Base-by-base conservation (phyloP, 2,329 filamentous ascomycete genomes). In the Arthrobotrys sinensis region DNA sequence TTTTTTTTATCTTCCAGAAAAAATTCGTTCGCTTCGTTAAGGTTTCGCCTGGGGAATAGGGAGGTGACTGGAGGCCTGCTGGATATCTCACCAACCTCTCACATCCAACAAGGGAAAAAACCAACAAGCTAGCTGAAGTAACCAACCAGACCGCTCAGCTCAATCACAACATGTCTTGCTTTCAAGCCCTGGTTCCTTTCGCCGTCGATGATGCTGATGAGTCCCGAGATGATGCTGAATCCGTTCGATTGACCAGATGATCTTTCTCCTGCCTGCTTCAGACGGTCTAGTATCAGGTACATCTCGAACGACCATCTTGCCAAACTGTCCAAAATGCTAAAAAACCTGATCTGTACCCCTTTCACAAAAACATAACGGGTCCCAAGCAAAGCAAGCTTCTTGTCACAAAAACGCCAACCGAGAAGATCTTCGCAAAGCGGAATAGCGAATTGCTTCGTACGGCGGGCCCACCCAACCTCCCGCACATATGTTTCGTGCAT, bases 351-450 rank as follows among this genome's bases (percentile, higher is more conserved):
- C 16, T 48, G 11, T 24, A 28, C 45, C 52, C 52, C 5, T 57
- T 48, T 48, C 16, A 21, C 8, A 40, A 57, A 57, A 24, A 36
- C 7, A 38, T 1, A 38, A n/a, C 1, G 16, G 8, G 10, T 38
- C 32, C 32, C 32, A 19, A 36, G n/a, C 7, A 55, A 21, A 40
- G 34, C 12, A 48, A 48, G 52, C 52, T 57, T 57, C 50, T 57
- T 57, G 52, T 57, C 52, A 57, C 21, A 40, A 57, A 57, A 57
- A 57, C 46, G 68, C 68, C 60, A 72, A 46, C 57, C 68, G 60
- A 72, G 68, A 72, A 46, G 43, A 19, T 34, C 14, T 28, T 72
- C 68, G 68, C 57, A 65, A 46, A 55, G 46, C 68, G 68, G 68
- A 72, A 72, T 72, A 50, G 55, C 32, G 16, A 45, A 57, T 38